A percentile compares a stretch with the other conserved stretches of the same genome.
These are phyloP conservation scores for Quercus alba DNA, from an alignment of 306 rosid species.

Conservation along the genomic window DNA sequence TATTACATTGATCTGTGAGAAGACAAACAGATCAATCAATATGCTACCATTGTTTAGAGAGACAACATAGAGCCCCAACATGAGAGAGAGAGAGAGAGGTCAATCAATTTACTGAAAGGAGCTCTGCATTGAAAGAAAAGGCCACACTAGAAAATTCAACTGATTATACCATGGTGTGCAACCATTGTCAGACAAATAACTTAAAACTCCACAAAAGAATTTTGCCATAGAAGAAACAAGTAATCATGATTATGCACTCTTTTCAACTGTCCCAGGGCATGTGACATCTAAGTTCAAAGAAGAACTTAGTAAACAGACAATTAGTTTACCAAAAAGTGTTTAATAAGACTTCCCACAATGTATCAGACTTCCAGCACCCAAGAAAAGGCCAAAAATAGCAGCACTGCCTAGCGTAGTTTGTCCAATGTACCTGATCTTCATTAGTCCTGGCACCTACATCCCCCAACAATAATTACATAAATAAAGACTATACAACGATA, in stretches of 20 bases:
- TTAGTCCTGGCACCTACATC: constrained; percentile 79
- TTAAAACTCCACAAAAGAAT: constrained; percentile 1
- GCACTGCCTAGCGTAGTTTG: constrained; percentile 81
- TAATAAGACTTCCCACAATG: constrained; percentile 90
- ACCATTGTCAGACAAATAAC: constrained; percentile 1
- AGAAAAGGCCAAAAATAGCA: constrained; percentile 78
- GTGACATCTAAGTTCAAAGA: not conserved
- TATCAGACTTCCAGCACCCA: constrained; percentile 89
- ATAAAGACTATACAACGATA: not conserved
- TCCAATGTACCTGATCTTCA: constrained; percentile 83
- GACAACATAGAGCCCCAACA: too few species aligned
- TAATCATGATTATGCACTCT: constrained; percentile 7
- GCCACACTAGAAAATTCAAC: constrained; percentile 16
- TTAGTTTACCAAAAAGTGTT: constrained; percentile 7
- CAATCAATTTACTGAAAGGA: not conserved
- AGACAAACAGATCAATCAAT: too few species aligned
- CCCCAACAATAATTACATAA: not conserved
- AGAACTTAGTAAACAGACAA: constrained; percentile 14
- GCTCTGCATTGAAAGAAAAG: not conserved
- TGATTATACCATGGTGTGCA: not conserved
- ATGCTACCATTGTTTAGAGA: too few species aligned
- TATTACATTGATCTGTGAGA: too few species aligned
- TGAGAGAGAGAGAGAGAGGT: too few species aligned
- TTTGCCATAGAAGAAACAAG: not conserved
- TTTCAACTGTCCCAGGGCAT: constrained; percentile 20